phyloP scores from a whole-genome alignment of 2,329 filamentous ascomycete species.

The Cladosporium sp. region DNA sequence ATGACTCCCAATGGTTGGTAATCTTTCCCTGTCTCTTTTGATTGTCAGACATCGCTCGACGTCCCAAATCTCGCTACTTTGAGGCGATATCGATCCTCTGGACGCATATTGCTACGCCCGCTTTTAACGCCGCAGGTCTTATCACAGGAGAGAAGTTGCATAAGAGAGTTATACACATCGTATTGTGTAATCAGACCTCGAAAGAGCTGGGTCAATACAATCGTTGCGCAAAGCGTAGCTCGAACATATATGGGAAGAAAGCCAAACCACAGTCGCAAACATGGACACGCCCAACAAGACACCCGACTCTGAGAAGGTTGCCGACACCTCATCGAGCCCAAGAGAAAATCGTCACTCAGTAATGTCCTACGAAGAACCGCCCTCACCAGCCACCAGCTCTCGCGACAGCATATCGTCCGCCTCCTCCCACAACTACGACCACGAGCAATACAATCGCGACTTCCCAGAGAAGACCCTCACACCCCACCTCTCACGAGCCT shows the following conservation, averaged over 20 bases:
- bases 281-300: conserved; percentile 1
- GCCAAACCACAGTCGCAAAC: background rate
- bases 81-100: background rate
- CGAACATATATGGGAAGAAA: background rate
- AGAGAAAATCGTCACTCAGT: conserved; percentile 5
- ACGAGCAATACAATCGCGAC: conserved; percentile 27
- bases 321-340: background rate
- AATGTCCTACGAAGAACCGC: conserved; percentile 32
- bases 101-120: background rate
- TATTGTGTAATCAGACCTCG: background rate
- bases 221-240: background rate
- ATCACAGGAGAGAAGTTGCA: background rate
- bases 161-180: background rate
- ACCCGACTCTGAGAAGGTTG: background rate
- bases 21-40: background rate
- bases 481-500: conserved; percentile 31
- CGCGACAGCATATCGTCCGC: conserved; percentile 26
- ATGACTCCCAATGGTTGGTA: conserved; percentile 13
- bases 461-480: conserved; percentile 26
- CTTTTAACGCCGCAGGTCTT: conserved; percentile 2
- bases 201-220: background rate
- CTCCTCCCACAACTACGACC: conserved; percentile 24
- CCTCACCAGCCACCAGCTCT: conserved; percentile 26
- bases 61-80: background rate
- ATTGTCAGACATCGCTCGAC: background rate